A percentile compares a stretch with the other conserved stretches of the same genome.
Conservation (phyloP, 2,329 filamentous ascomycete genomes). For the Blastomyces parvus region DNA sequence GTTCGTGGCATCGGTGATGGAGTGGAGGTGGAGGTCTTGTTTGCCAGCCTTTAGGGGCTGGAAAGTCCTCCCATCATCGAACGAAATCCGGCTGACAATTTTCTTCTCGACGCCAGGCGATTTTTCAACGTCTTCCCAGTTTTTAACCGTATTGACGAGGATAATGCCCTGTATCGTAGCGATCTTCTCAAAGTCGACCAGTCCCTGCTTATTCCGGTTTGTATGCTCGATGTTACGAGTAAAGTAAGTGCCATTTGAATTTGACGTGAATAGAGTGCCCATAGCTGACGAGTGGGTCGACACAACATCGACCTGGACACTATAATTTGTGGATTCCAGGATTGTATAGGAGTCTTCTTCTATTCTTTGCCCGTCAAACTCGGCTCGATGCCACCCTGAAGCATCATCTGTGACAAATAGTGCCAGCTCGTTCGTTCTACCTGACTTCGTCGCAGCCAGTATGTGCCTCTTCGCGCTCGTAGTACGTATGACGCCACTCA, state of each 20-base stretch:
- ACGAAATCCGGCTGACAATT: slow-evolving; percentile 73
- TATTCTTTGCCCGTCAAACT: slow-evolving; percentile 77
- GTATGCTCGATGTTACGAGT: slow-evolving; percentile 85
- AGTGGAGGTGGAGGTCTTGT: slow-evolving; percentile 73
- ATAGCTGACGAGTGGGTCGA: slow-evolving; percentile 53
- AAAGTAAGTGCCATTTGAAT: slow-evolving; percentile 95
- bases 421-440: slow-evolving; percentile 78
- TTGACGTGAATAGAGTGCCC: slow-evolving; percentile 87
- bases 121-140: slow-evolving; percentile 64
- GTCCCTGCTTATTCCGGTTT: slow-evolving; percentile 65
- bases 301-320: slow-evolving; percentile 91
- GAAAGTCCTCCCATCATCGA: slow-evolving; percentile 88
- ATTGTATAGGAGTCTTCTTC: slow-evolving; percentile 84
- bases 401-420: slow-evolving; percentile 83
- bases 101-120: slow-evolving; percentile 44
- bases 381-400: slow-evolving; percentile 76
- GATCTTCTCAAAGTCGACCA: slow-evolving; percentile 93
- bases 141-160: slow-evolving; percentile 79
- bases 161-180: slow-evolving; percentile 85
- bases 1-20: slow-evolving; percentile 75
- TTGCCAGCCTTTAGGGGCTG: slow-evolving; percentile 59
- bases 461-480: slow-evolving; percentile 79
- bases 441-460: slow-evolving; percentile 69
- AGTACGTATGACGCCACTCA: slow-evolving; percentile 71
- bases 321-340: slow-evolving; percentile 93